Evolutionary conservation across 2,329 filamentous ascomycete genomes (phyloP), one percentile per base, ranked within the genome.

Genomic region (Chaetomiaceae sp.): DNA sequence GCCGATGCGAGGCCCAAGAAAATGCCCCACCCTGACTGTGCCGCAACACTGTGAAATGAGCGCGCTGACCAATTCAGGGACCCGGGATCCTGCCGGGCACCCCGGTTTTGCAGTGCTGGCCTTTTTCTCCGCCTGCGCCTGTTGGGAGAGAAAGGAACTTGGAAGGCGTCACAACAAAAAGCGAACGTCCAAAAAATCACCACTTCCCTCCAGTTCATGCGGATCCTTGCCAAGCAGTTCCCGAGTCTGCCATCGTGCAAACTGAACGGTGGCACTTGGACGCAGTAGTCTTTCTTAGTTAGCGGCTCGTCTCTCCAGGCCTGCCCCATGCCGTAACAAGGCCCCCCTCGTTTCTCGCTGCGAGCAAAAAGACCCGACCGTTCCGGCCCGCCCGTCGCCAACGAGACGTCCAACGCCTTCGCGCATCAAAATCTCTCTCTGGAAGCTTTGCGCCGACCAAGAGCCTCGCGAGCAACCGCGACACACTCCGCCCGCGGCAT

Each of bases 41-140:
- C 51, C 48, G 54, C 50, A 47, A 56, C 50, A 32, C 49, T 48
- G 47, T 50, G 27, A 57, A 57, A 57, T 54, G 52, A 54, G 47
- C 39, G 48, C 54, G 56, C 54, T 58, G 54, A 57, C 56, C 56
- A 58, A 58, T 56, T 56, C 53, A 55, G 50, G 50, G 54, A 52
- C 51, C 41, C 22, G 37, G 47, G n/a, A 42, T 27, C 15, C 27
- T 37, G 42, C 39, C 42, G 39, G 43, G 45, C 39, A 33, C 42
- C 50, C 47, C 46, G 41, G 43, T 32, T 45, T 42, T 39, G 42
- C 39, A 29, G 42, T 36, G 47, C 39, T 48, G 48, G 38, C 44
- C 41, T 53, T 47, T 51, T 44, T 45, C n/a, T n/a, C 34, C 30
- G 15, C 24, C 22, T 26, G n/a, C 7, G 6, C 9, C n/a, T n/a